These are phyloP conservation scores for Arabidopsis arenosa DNA, from an alignment of 345 rosid genomes.

Conservation along the genomic window DNA sequence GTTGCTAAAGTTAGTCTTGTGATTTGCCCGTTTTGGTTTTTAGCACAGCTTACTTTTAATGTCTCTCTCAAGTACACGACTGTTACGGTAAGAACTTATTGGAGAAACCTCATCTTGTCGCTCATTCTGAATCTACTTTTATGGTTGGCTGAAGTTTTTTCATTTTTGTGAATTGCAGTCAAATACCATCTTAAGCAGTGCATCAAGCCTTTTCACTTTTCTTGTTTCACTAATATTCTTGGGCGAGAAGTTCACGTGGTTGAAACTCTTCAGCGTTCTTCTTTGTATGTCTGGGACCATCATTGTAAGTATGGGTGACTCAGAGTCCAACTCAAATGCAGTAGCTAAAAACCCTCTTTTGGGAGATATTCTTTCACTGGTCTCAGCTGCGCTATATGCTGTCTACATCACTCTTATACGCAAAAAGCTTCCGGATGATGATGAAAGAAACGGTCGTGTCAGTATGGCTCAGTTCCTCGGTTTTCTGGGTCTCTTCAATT, in stretches of 20 bases:
- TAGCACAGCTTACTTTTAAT: slow-evolving; percentile 89
- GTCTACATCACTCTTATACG: slow-evolving; percentile 91
- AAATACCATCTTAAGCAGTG: slow-evolving; percentile 88
- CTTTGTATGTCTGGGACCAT: slow-evolving; percentile 95
- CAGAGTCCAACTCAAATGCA: slow-evolving; percentile 51
- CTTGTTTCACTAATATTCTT: slow-evolving; percentile 74
- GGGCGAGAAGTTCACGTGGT: slow-evolving; percentile 90
- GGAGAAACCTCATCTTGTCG: background rate
- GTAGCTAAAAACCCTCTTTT: slow-evolving; percentile 72
- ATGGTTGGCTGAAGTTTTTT: background rate
- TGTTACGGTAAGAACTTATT: slow-evolving; percentile 65
- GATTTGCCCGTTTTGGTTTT: slow-evolving; percentile 93
- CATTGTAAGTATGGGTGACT: slow-evolving; percentile 87
- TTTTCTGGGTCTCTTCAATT: slow-evolving; percentile 81
- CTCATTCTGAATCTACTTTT: background rate
- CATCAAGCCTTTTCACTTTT: slow-evolving; percentile 93
- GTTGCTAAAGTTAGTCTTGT: slow-evolving; percentile 83
- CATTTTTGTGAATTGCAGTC: slow-evolving; percentile 62
- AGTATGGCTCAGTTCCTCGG: slow-evolving; percentile 98
- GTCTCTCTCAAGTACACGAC: slow-evolving; percentile 91
- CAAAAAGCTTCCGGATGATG: slow-evolving; percentile 81
- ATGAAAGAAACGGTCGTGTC: slow-evolving; percentile 66
- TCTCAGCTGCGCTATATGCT: slow-evolving; percentile 80
- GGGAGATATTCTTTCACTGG: slow-evolving; percentile 79
- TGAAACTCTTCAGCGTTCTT: slow-evolving; percentile 85